Percentiles rank a stretch among this genome's conserved stretches.
These are phyloP conservation scores for Triticum monococcum DNA, from an alignment of 176 grass and related monocot species.

Conservation along the genomic window DNA sequence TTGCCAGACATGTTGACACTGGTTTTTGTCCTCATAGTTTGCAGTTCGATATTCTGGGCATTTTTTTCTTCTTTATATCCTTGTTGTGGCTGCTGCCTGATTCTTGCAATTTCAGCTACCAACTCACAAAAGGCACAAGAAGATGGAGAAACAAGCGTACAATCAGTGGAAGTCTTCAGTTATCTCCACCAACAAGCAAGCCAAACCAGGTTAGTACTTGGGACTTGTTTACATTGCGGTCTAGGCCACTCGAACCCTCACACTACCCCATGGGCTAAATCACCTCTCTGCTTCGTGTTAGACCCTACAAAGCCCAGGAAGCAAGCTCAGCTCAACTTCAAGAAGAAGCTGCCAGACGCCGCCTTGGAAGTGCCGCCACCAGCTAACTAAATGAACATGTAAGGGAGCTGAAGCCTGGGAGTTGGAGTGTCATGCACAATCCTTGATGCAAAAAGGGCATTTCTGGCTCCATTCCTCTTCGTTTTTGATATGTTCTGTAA, in stretches of 20 bases:
- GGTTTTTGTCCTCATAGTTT: background rate
- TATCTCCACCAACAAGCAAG: conserved; percentile 72
- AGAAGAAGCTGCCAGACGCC: conserved; percentile 33
- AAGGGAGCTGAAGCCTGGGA: too few species aligned
- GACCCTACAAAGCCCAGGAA: conserved; percentile 53
- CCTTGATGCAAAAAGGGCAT: background rate
- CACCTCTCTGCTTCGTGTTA: conserved; percentile 3
- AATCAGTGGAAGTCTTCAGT: conserved; percentile 80
- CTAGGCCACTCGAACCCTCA: background rate
- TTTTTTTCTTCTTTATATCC: background rate
- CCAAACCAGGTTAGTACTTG: conserved; percentile 47
- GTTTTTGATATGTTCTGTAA: background rate
- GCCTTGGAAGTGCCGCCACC: conserved; percentile 36
- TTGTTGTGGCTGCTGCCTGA: background rate
- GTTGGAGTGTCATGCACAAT: too few species aligned
- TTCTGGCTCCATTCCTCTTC: background rate
- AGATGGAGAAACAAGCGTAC: conserved; percentile 74
- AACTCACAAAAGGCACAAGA: conserved; percentile 85
- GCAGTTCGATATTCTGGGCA: background rate
- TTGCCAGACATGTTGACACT: background rate
- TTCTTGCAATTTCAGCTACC: conserved; percentile 56
- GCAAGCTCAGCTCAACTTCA: conserved; percentile 76
- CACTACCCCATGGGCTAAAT: background rate
- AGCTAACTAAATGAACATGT: conserved; percentile 5
- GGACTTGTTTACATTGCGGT: background rate